Evolutionary conservation across 192 early-diverging fungal species (phyloP).

Genomic region (Gamsiella multidivaricata): DNA sequence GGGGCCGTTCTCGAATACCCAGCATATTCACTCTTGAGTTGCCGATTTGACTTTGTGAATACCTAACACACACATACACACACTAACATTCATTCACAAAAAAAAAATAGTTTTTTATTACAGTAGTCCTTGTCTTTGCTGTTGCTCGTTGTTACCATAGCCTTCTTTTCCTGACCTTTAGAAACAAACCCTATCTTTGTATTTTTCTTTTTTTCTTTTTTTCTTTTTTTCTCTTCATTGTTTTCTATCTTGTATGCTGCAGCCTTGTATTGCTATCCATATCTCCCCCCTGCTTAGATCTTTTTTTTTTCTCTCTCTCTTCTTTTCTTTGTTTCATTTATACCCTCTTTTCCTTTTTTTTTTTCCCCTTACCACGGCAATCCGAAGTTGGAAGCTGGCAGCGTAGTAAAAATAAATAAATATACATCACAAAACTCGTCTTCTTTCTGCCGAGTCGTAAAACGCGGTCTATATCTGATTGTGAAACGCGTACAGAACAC

Average conservation of each 20-base stretch:
- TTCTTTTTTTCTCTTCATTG: not conserved
- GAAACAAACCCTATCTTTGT: no score
- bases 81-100: no score
- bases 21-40: conserved; percentile 23
- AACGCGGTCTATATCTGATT: no score
- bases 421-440: no score
- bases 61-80: no score
- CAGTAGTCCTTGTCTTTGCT: conserved; percentile 11
- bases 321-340: not conserved
- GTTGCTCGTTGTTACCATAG: no score
- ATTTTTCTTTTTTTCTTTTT: not conserved
- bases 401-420: no score
- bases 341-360: not conserved
- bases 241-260: no score
- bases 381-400: no score
- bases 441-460: no score
- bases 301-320: not conserved
- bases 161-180: no score
- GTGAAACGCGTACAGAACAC: no score
- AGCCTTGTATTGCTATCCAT: conserved; percentile 15
- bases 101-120: conserved; percentile 6
- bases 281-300: not conserved
- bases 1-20: not conserved
- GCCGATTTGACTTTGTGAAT: not conserved
- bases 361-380: not conserved